phyloP scores from a whole-genome alignment of 495 filamentous ascomycete genomes.

The Friedmanniomyces simplex region DNA sequence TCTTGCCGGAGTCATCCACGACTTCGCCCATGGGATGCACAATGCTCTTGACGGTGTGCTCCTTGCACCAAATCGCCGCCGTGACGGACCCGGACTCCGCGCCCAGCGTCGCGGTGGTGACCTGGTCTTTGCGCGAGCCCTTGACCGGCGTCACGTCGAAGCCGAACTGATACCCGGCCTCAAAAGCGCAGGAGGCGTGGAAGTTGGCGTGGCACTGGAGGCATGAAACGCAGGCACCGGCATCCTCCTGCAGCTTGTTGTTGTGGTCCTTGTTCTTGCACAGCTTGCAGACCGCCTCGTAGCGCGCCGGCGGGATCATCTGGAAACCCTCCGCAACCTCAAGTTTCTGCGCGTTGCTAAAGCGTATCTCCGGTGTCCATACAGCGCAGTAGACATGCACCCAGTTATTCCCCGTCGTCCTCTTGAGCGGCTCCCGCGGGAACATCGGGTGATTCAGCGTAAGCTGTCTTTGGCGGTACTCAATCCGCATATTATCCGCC shows the following conservation, averaged over 20 bases:
- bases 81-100: conserved; percentile 66
- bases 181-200: conserved; percentile 82
- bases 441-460: conserved; percentile 67
- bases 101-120: conserved; percentile 60
- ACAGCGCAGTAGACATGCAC: conserved; percentile 91
- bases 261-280: conserved; percentile 49
- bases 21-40: conserved; percentile 73
- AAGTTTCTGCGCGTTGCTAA: conserved; percentile 68
- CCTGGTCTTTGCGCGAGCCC: conserved; percentile 65
- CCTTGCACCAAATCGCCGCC: conserved; percentile 81
- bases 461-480: conserved; percentile 73
- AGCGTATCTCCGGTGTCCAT: conserved; percentile 86
- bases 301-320: conserved; percentile 56
- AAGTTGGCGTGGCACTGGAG: conserved; percentile 71
- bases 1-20: conserved; percentile 47
- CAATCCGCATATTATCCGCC: conserved; percentile 58
- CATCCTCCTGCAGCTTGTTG: conserved; percentile 17
- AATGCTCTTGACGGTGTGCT: conserved; percentile 56
- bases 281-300: conserved; percentile 69
- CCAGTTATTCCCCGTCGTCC: conserved; percentile 92
- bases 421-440: conserved; percentile 85
- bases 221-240: conserved; percentile 74
- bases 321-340: conserved; percentile 81
- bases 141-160: conserved; percentile 90
- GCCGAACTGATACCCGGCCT: conserved; percentile 69